Percentiles rank a stretch among this genome's conserved stretches.
phyloP scores from a whole-genome alignment of 2,329 filamentous ascomycete genomes.

The Arthroderma uncinatum region DNA sequence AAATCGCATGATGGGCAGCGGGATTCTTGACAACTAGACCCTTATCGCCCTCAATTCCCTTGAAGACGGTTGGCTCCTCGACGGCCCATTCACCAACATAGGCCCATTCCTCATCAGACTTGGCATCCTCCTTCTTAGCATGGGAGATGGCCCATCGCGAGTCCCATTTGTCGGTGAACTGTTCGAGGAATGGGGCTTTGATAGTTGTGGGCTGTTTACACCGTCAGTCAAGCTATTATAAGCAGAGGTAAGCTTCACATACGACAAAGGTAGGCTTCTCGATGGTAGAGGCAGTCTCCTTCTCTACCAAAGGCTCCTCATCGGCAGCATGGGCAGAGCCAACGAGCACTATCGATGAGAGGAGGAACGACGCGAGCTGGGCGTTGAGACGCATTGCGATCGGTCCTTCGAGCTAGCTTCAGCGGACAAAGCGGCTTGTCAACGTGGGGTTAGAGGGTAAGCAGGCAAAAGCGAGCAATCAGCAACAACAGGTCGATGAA shows the following conservation, averaged over 20 bases:
- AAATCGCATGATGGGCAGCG: conserved; percentile 97
- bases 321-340: conserved; percentile 57
- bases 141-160: conserved; percentile 85
- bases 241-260: conserved; percentile 34
- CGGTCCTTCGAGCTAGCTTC: conserved; percentile 15
- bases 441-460: conserved; percentile 2
- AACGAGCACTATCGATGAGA: conserved; percentile 59
- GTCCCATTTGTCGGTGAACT: conserved; percentile 97
- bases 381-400: conserved; percentile 73
- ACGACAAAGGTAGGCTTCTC: conserved; percentile 80
- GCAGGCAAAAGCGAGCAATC: conserved; percentile 10
- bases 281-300: conserved; percentile 44
- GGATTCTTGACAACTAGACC: conserved; percentile 96
- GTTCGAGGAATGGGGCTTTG: conserved; percentile 92
- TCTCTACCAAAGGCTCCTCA: conserved; percentile 48
- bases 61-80: conserved; percentile 81
- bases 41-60: conserved; percentile 90
- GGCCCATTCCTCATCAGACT: conserved; percentile 81
- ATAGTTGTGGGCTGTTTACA: conserved; percentile 61
- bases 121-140: conserved; percentile 87
- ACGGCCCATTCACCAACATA: conserved; percentile 95
- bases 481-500: conserved; percentile 3
- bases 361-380: conserved; percentile 57
- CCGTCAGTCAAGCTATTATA: background rate
- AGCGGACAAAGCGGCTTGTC: conserved; percentile 12